These are phyloP conservation scores for Botrytis squamosa DNA, from an alignment of 2,329 filamentous ascomycete genomes.

Conservation along the genomic window DNA sequence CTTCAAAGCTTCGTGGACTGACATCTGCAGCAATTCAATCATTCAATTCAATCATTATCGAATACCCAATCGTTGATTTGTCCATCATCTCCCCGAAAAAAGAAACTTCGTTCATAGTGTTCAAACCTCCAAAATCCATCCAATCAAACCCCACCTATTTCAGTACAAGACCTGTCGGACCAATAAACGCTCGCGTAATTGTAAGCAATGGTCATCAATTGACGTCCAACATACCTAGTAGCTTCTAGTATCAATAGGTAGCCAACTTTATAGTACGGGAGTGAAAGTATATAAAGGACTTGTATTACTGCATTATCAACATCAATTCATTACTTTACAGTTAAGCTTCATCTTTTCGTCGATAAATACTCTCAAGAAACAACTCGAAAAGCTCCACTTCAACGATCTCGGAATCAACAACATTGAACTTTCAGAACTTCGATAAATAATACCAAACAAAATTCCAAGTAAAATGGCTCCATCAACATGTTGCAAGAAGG, in stretches of 20 bases:
- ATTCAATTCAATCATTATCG: background rate
- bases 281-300: background rate
- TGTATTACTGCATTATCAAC: background rate
- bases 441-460: background rate
- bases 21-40: background rate
- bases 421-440: background rate
- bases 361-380: background rate
- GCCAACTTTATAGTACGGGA: background rate
- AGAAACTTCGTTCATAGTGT: background rate
- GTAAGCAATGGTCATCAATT: slow-evolving; percentile 2
- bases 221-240: too few relatives aligned
- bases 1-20: background rate
- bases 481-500: slow-evolving; percentile 39
- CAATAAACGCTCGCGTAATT: background rate
- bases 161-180: background rate
- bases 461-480: slow-evolving; percentile 30
- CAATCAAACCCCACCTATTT: background rate
- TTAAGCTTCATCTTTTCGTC: background rate
- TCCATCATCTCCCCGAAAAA: background rate
- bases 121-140: background rate
- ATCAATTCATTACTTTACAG: background rate
- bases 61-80: background rate
- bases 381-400: background rate
- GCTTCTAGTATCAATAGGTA: background rate
- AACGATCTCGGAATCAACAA: background rate